Percentiles rank a stretch among this genome's conserved stretches.
Conservation (phyloP, 106 monocot species). For the Dendrobium officinale region DNA sequence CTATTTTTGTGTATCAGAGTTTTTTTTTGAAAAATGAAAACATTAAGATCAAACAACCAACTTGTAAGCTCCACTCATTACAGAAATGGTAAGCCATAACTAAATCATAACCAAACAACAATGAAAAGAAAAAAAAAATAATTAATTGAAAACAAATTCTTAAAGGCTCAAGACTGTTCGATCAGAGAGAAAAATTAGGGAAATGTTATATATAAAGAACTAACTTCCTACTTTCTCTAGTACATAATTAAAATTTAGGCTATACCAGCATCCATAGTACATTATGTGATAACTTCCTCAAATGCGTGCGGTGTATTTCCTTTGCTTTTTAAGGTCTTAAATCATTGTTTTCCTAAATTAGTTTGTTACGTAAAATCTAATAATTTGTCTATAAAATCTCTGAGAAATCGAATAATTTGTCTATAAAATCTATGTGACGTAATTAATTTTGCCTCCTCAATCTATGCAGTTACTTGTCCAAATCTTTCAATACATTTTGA, state of each 20-base stretch:
- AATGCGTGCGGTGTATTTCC: background rate
- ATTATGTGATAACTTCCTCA: background rate
- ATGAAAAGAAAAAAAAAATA: background rate
- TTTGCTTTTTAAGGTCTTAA: too few species aligned
- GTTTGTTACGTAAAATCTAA: too few species aligned
- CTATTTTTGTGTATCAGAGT: conserved; percentile 38
- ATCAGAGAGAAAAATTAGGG: background rate
- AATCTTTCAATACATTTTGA: too few species aligned
- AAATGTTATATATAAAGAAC: background rate
- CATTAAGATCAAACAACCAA: conserved; percentile 1
- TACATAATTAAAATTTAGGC: background rate
- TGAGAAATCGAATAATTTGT: too few species aligned
- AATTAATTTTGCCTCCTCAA: too few species aligned
- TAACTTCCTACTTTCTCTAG: background rate
- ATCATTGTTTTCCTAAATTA: too few species aligned
- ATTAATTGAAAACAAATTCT: background rate
- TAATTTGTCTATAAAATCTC: too few species aligned
- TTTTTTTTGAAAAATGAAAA: conserved; percentile 40
- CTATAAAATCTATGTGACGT: too few species aligned
- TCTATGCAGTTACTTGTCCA: too few species aligned
- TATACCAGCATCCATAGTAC: background rate
- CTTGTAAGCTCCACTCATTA: background rate
- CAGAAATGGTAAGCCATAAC: background rate
- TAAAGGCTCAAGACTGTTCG: background rate
- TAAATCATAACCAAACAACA: background rate